Evolutionary conservation across 768 basidiomycete genomes (phyloP).

Genomic region (Auriscalpium vulgare): DNA sequence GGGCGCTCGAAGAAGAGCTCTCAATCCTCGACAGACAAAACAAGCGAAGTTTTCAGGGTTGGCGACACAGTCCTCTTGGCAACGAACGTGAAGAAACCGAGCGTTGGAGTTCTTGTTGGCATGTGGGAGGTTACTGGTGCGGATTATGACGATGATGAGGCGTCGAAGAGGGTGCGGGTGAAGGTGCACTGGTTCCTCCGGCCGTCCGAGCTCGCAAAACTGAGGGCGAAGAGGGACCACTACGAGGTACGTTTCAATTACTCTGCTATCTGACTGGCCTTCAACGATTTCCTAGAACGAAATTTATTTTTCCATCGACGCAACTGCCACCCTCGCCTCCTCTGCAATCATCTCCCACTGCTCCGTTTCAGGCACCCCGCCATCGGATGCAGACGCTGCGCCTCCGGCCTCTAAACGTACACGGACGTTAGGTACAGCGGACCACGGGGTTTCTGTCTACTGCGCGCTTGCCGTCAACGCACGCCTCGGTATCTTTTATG

Average conservation of each 20-base stretch:
- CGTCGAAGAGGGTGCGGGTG: conserved; percentile 38
- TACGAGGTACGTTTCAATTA: conserved; percentile 37
- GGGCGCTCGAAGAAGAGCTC: neutral
- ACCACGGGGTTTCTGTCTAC: conserved; percentile 29
- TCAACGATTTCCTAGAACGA: conserved; percentile 48
- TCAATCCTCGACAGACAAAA: neutral
- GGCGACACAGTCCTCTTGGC: conserved; percentile 66
- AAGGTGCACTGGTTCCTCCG: conserved; percentile 73
- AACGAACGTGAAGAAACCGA: conserved; percentile 38
- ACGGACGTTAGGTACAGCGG: neutral
- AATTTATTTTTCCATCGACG: conserved; percentile 47
- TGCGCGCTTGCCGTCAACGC: conserved; percentile 55
- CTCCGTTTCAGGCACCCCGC: conserved; percentile 17
- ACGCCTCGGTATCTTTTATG: conserved; percentile 52
- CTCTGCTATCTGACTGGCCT: neutral
- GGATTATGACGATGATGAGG: conserved; percentile 23
- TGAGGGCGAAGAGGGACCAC: conserved; percentile 54
- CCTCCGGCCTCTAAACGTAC: conserved; percentile 9
- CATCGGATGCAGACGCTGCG: neutral
- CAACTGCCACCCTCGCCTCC: conserved; percentile 5
- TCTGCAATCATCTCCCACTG: conserved; percentile 12
- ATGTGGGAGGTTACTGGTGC: conserved; percentile 52
- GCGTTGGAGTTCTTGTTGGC: conserved; percentile 60
- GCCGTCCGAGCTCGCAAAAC: conserved; percentile 51
- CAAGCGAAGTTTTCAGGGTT: conserved; percentile 34